Evolutionary conservation across 140 eudicot genomes (phyloP).

Genomic region (Senecio squalidus): DNA sequence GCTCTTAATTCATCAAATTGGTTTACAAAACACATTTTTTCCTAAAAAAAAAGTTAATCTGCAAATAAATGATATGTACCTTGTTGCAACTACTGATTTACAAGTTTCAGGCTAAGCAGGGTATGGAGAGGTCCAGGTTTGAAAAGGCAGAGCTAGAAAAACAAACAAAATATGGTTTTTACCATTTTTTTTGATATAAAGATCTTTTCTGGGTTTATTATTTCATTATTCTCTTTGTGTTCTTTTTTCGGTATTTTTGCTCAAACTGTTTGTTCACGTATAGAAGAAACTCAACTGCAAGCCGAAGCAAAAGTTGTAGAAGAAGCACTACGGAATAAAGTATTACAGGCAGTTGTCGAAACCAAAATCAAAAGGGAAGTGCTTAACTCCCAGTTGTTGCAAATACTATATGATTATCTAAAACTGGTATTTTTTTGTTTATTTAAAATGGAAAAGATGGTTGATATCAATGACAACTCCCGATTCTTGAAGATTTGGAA

Average conservation of each 20-base stretch:
- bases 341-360: slow-evolving; percentile 79
- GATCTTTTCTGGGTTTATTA: slow-evolving; percentile 4
- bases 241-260: neutral
- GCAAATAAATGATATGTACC: too few species aligned
- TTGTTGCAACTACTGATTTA: too few species aligned
- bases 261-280: neutral
- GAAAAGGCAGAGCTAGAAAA: slow-evolving; percentile 86
- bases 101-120: slow-evolving; percentile 61
- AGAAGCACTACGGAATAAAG: slow-evolving; percentile 68
- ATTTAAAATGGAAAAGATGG: slow-evolving; percentile 85
- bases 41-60: too few species aligned
- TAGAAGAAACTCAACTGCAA: slow-evolving; percentile 78
- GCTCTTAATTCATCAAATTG: too few species aligned
- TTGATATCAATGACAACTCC: slow-evolving; percentile 64
- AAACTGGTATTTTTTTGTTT: neutral
- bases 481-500: slow-evolving; percentile 75
- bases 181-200: neutral
- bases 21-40: too few species aligned
- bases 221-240: neutral
- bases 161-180: slow-evolving; percentile 73
- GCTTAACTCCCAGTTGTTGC: too few species aligned
- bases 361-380: slow-evolving; percentile 71
- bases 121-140: slow-evolving; percentile 55
- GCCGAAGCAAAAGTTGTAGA: slow-evolving; percentile 97
- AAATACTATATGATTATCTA: too few species aligned